Evolutionary conservation across 2,329 filamentous ascomycete species (phyloP), one percentile per base, ranked within the genome.

Genomic region (Epichloe elymi): DNA sequence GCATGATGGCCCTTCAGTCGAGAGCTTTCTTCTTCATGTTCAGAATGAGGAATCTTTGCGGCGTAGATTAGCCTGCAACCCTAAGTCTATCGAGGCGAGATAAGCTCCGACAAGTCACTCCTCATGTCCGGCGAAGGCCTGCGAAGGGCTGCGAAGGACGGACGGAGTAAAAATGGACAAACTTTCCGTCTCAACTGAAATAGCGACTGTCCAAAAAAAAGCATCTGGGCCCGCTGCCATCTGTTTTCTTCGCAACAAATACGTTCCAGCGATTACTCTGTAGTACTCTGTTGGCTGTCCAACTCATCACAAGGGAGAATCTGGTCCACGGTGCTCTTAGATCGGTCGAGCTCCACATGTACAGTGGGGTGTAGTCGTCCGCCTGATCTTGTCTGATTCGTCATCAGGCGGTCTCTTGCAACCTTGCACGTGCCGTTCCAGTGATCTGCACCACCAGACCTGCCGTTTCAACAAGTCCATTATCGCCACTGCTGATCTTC

Each of bases 371-470:
- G 19, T 23, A 20, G n/a, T 20, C 17, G 39, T 14, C 39, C 39
- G 14, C 15, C n/a, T 42, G 39, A 42, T 20, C 39, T 42, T 42
- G 17, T 42, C 39, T 45, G 39, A 17, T 30, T 14, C 23, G 45
- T 37, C 36, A 39, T 48, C 46, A 48, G 37, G 36, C 12, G 11
- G 46, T 46, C 46, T 10, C 3, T 10, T 30, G 26, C 26, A 10
- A 11, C 35, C 51, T 45, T 47, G 48, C 48, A 53, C 48, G 37
- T 53, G 48, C 43, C 38, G 33, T 36, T 30, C 20, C 37, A 23
- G 46, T 40, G 33, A 38, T 35, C 12, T 36, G 26, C 30, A 11
- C 35, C 35, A 33, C 20, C 38, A 33, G 46, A 19, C 46, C 26
- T 26, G 26, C 26, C 26, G 7, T 26, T 26, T 8, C 2, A 30